A percentile compares a stretch with the other conserved stretches of the same genome.
These are phyloP conservation scores for Fomitopsis pinicola DNA, from an alignment of 1,284 basidiomycete genomes.

Conservation along the genomic window DNA sequence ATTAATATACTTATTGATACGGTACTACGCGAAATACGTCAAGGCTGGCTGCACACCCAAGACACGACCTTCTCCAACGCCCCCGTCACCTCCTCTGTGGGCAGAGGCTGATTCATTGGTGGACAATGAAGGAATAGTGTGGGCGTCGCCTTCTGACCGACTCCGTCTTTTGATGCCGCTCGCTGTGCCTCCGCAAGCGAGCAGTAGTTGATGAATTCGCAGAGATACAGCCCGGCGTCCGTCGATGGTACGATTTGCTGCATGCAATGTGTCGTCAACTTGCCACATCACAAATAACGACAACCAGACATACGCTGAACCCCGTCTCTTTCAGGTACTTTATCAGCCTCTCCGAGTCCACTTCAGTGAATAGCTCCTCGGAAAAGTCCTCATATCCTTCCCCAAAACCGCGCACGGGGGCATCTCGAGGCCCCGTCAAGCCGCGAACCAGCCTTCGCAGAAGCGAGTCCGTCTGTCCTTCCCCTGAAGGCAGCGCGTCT, in stretches of 20 bases:
- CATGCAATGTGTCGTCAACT: background rate
- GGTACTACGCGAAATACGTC: background rate
- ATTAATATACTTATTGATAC: too few species aligned
- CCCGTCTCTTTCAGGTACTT: slow-evolving; percentile 7
- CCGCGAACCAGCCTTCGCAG: too few species aligned
- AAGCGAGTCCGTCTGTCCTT: background rate
- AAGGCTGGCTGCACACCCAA: slow-evolving; percentile 40
- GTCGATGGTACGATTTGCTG: slow-evolving; percentile 6
- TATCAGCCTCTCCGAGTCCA: slow-evolving; percentile 31
- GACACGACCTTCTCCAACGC: slow-evolving; percentile 51
- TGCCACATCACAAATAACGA: too few species aligned
- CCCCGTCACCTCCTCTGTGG: slow-evolving; percentile 56
- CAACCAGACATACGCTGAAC: background rate
- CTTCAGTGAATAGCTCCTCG: slow-evolving; percentile 34
- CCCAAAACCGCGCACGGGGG: background rate
- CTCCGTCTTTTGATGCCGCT: slow-evolving; percentile 1
- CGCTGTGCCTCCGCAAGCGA: slow-evolving; percentile 26
- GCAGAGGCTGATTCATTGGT: slow-evolving; percentile 54
- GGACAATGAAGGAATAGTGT: slow-evolving; percentile 70
- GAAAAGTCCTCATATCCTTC: slow-evolving; percentile 16
- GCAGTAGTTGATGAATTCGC: slow-evolving; percentile 31
- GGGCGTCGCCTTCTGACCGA: slow-evolving; percentile 11
- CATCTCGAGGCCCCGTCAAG: too few species aligned
- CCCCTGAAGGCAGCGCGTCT: background rate
- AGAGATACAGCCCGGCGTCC: slow-evolving; percentile 28